Evolutionary conservation across 2,329 filamentous ascomycete genomes (phyloP).

Genomic region (Xylaria sp.): DNA sequence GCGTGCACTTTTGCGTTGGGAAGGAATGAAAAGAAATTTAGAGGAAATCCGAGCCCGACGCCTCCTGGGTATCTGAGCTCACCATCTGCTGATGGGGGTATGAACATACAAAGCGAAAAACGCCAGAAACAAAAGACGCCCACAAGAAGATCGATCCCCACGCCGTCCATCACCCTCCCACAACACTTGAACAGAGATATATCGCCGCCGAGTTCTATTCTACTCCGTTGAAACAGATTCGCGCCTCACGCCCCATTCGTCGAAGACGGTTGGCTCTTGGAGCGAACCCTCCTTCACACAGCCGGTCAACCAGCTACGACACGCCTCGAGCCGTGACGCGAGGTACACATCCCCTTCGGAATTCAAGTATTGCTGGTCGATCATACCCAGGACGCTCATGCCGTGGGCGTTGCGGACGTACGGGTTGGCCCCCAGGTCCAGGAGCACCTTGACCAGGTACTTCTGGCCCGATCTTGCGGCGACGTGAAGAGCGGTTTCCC

Average conservation of each 20-base stretch:
- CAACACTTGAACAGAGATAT: background rate
- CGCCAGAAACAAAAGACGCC: background rate
- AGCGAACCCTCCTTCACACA: constrained; percentile 31
- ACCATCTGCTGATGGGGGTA: no score
- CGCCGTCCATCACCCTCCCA: background rate
- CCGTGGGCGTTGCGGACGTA: constrained; percentile 49
- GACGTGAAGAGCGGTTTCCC: constrained; percentile 59
- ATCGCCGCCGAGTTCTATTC: background rate
- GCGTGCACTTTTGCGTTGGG: no score
- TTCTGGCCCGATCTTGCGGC: constrained; percentile 57
- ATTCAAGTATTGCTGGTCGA: constrained; percentile 44
- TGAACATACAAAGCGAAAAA: no score
- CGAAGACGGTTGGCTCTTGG: constrained; percentile 43
- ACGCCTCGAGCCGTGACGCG: constrained; percentile 50
- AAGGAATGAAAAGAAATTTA: no score
- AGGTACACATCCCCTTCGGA: constrained; percentile 36
- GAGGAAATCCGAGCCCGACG: no score
- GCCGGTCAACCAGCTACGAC: constrained; percentile 49
- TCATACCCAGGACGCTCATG: constrained; percentile 48
- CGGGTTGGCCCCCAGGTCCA: constrained; percentile 51
- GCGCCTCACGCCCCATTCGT: constrained; percentile 43
- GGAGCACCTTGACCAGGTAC: constrained; percentile 51
- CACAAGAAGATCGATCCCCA: background rate
- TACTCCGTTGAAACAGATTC: background rate
- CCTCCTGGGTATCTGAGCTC: no score